These are phyloP conservation scores for Gastrolobium villosum DNA, from an alignment of 306 rosid genomes.

Conservation along the genomic window DNA sequence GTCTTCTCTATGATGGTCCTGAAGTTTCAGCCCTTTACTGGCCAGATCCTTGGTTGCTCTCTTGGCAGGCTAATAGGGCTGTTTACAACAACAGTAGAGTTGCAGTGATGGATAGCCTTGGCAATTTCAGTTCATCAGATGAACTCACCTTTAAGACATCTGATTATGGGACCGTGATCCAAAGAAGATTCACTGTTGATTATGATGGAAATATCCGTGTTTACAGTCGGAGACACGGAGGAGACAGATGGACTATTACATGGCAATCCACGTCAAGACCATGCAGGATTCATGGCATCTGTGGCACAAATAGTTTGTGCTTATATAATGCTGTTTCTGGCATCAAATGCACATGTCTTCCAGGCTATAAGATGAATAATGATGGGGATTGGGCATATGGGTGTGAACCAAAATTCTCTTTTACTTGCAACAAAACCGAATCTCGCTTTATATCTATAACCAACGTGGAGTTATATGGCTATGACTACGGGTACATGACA, in stretches of 20 bases:
- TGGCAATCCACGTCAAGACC: slow-evolving; percentile 29
- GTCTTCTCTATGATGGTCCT: slow-evolving; percentile 43
- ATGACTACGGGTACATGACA: slow-evolving; percentile 19
- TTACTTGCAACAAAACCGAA: slow-evolving; percentile 34
- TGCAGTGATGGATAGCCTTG: slow-evolving; percentile 32
- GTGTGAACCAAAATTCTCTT: slow-evolving; percentile 52
- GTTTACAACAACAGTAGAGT: slow-evolving; percentile 31
- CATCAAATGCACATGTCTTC: slow-evolving; percentile 46
- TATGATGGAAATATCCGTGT: slow-evolving; percentile 51
- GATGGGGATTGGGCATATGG: slow-evolving; percentile 55
- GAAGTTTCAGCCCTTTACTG: slow-evolving; percentile 44
- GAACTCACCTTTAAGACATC: not conserved
- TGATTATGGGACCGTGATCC: slow-evolving; percentile 47
- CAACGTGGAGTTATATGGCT: slow-evolving; percentile 49
- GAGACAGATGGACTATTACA: slow-evolving; percentile 48
- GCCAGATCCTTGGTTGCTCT: slow-evolving; percentile 26
- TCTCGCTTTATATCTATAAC: slow-evolving; percentile 24
- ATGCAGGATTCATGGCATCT: slow-evolving; percentile 47
- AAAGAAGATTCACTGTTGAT: slow-evolving; percentile 45
- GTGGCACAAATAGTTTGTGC: slow-evolving; percentile 55
- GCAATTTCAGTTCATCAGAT: slow-evolving; percentile 27
- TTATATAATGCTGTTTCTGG: slow-evolving; percentile 20
- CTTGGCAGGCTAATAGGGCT: slow-evolving; percentile 23
- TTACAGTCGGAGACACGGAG: slow-evolving; percentile 32
- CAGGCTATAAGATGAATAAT: slow-evolving; percentile 43